Evolutionary conservation across 345 rosid genomes (phyloP).

Genomic region (Corymbia maculata): DNA sequence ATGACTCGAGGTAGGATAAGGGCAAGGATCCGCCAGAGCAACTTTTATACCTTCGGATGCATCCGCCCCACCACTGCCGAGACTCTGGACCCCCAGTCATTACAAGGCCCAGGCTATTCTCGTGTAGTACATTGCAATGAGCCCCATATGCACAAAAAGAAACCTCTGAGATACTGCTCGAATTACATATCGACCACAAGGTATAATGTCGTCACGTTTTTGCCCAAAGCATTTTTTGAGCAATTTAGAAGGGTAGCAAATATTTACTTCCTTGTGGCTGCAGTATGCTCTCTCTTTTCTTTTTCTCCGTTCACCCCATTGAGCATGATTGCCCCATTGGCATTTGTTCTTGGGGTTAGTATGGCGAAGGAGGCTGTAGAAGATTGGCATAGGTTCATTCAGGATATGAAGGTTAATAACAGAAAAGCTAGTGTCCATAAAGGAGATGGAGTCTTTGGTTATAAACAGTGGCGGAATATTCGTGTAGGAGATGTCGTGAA

Average conservation of each 20-base stretch:
- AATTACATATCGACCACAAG: conserved; percentile 89
- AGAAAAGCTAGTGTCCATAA: conserved; percentile 58
- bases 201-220: conserved; percentile 65
- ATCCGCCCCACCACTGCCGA: conserved; percentile 37
- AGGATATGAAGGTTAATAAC: conserved; percentile 80
- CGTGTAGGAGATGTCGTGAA: conserved; percentile 80
- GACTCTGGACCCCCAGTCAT: conserved; percentile 32
- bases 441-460: conserved; percentile 50
- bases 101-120: conserved; percentile 69
- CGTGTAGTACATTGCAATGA: conserved; percentile 78
- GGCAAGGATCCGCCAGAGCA: conserved; percentile 70
- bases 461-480: conserved; percentile 64
- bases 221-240: conserved; percentile 90
- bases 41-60: conserved; percentile 79
- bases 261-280: conserved; percentile 86
- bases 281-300: conserved; percentile 73
- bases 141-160: conserved; percentile 67
- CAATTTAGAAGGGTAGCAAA: conserved; percentile 98
- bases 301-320: conserved; percentile 81
- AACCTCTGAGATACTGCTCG: conserved; percentile 66
- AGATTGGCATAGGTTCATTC: conserved; percentile 96
- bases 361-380: conserved; percentile 96
- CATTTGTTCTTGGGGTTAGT: conserved; percentile 91
- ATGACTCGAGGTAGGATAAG: conserved; percentile 83
- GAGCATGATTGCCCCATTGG: conserved; percentile 95